Evolutionary conservation across 345 rosid genomes (phyloP).

Genomic region (Gossypioides kirkii): DNA sequence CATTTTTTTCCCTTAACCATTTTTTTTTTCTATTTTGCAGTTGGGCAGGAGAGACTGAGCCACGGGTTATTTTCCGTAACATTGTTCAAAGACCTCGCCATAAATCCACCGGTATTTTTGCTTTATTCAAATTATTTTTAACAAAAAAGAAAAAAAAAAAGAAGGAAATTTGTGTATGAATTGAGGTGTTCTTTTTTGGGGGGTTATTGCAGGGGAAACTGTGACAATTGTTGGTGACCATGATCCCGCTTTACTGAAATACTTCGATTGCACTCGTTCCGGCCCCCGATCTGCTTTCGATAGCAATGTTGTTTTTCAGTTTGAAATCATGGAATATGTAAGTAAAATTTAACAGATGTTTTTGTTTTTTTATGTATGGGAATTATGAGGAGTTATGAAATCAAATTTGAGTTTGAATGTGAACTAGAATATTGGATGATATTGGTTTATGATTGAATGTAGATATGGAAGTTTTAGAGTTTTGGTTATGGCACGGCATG

Average conservation of each 20-base stretch:
- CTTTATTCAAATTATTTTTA: neutral
- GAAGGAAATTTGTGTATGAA: neutral
- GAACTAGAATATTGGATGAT: neutral
- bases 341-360: conserved; percentile 7
- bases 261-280: conserved; percentile 91
- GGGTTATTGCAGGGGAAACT: conserved; percentile 61
- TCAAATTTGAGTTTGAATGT: neutral
- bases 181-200: neutral
- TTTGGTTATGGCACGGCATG: neutral
- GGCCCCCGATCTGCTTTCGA: conserved; percentile 95
- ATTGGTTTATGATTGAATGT: neutral
- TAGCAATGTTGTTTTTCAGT: conserved; percentile 84
- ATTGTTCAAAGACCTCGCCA: conserved; percentile 96
- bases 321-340: conserved; percentile 97
- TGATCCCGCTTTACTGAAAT: conserved; percentile 65
- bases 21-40: conserved; percentile 21
- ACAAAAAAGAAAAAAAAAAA: neutral
- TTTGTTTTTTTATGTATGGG: neutral
- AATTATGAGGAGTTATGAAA: neutral
- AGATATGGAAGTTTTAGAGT: neutral
- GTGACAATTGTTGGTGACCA: conserved; percentile 85
- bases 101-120: conserved; percentile 64
- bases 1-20: neutral
- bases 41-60: conserved; percentile 97
- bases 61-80: conserved; percentile 88